Conservation (phyloP, 192 early-diverging fungal species). For the Gonapodya prolifera region DNA sequence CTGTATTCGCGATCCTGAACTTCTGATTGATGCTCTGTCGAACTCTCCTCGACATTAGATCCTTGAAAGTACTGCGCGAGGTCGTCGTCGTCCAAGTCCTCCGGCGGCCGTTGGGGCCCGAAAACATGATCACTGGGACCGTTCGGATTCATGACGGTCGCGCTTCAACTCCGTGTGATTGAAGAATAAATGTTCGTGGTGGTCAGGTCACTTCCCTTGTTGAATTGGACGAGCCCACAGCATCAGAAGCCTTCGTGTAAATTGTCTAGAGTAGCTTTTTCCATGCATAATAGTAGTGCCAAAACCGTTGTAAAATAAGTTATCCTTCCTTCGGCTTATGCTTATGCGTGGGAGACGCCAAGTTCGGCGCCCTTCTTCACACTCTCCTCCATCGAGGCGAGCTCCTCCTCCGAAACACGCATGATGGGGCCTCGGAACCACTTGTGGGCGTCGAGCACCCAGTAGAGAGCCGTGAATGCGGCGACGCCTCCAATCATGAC, state of each 20-base stretch:
- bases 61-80: not conserved
- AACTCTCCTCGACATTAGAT: not conserved
- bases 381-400: not conserved
- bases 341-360: too few relatives aligned
- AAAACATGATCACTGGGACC: not conserved
- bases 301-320: too few relatives aligned
- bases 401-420: conserved; percentile 3
- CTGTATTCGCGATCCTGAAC: not conserved
- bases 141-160: too few relatives aligned
- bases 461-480: conserved; percentile 13
- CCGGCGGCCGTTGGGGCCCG: not conserved
- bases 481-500: conserved; percentile 19
- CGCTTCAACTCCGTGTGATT: too few relatives aligned
- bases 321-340: too few relatives aligned
- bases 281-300: too few relatives aligned
- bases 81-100: not conserved
- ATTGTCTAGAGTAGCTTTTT: too few relatives aligned
- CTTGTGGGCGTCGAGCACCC: conserved; percentile 18
- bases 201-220: too few relatives aligned
- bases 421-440: conserved; percentile 22
- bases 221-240: too few relatives aligned
- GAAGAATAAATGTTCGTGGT: too few relatives aligned
- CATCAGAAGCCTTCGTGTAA: too few relatives aligned
- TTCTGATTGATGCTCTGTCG: not conserved
- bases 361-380: not conserved